Evolutionary conservation across 176 grass and related monocot genomes (phyloP), one percentile per base, ranked within the genome.

Genomic region (Oryza meyeriana): DNA sequence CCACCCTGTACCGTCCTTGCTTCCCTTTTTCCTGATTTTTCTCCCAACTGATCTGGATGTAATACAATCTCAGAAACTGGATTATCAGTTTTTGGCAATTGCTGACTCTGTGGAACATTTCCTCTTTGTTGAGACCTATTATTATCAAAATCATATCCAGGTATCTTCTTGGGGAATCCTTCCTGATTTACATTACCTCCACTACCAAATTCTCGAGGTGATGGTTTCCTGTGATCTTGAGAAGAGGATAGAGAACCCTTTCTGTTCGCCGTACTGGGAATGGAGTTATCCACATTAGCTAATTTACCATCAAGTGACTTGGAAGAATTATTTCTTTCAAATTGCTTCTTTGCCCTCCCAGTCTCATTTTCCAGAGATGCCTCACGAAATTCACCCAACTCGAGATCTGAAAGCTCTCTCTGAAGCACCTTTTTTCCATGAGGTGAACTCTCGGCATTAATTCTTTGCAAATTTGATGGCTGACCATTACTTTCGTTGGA

Each of bases 401-500:
- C 97, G 18, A 99, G 93, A 79, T 99, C 97, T 57, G 97, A 99
- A 24, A 81, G 76, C 42, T 99, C 97, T 75, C 97, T 93, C 77
- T 85, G 83, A 59, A 96, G 93, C 59, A 83, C 52, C 62, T 82
- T 91, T 71, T 89, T 85, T 66, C 38, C 78, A 79, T 42, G 34
- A 44, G 83, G 86, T 52, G 92, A 93, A 64, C 84, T 94, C 48
- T 93, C 84, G 72, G 77, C 61, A 85, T 85, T 85, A 74, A 72
- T 65, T 66, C 75, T 94, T 75, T 79, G 73, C 34, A 78, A 89
- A 50, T 45, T 58, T 66, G 61, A 85, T 79, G 63, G 82, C 64
- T 81, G 57, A 5, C 79, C 88, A 41, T 95, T 87, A 86, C 31
- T 81, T 85, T 89, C 84, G 27, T 68, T 74, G 84, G 66, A 74